Evolutionary conservation across 2,329 filamentous ascomycete genomes (phyloP).

Genomic region (Monosporascus sp.): DNA sequence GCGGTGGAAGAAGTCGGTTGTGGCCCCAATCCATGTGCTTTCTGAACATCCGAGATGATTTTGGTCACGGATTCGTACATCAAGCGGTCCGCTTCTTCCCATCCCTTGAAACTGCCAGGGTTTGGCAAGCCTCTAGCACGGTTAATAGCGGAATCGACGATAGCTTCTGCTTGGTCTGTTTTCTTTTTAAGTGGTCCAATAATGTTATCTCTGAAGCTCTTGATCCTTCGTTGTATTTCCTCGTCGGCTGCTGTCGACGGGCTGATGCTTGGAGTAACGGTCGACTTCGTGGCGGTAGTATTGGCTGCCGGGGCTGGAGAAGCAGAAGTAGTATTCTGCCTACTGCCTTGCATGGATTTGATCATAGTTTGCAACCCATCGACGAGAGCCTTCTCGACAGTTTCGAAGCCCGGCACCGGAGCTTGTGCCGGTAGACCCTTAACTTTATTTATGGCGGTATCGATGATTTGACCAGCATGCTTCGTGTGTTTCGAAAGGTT

Average conservation of each 20-base stretch:
- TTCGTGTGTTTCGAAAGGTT: conserved; percentile 21
- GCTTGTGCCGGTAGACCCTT: conserved; percentile 21
- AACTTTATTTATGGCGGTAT: conserved; percentile 23
- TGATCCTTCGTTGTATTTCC: conserved; percentile 25
- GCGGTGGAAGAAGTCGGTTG: conserved; percentile 11
- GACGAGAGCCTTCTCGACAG: conserved; percentile 21
- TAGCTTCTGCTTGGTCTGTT: conserved; percentile 24
- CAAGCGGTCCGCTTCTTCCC: conserved; percentile 25
- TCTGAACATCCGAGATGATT: conserved; percentile 25
- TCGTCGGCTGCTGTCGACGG: conserved; percentile 18
- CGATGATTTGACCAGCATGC: conserved; percentile 25
- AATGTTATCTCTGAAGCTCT: conserved; percentile 25
- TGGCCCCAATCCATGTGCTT: conserved; percentile 14
- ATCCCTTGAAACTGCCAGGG: conserved; percentile 19
- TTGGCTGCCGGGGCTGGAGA: conserved; percentile 15
- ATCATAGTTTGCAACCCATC: conserved; percentile 25
- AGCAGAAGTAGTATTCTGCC: conserved; percentile 18
- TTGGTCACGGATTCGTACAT: conserved; percentile 26
- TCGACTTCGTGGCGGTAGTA: conserved; percentile 12
- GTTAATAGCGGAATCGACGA: conserved; percentile 28
- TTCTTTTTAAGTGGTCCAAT: conserved; percentile 23
- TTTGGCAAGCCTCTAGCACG: conserved; percentile 26
- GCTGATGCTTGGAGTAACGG: conserved; percentile 20
- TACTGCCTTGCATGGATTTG: conserved; percentile 20
- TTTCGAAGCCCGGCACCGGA: conserved; percentile 21